phyloP scores from a whole-genome alignment of 2,329 filamentous ascomycete species.

The Ascochyta lentis region DNA sequence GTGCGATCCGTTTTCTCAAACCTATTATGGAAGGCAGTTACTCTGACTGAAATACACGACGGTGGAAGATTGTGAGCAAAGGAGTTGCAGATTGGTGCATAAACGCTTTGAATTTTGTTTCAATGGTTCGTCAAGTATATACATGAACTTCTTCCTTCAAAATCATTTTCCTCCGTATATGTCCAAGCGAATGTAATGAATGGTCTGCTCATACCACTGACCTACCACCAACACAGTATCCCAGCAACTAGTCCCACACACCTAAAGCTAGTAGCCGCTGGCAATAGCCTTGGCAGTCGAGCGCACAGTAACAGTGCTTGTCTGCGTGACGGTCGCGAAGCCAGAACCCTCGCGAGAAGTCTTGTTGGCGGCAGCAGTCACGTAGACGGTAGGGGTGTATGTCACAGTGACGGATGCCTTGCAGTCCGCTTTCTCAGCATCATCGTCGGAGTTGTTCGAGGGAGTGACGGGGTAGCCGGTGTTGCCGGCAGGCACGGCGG shows the following conservation, averaged over 20 bases:
- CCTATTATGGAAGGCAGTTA: too few species aligned
- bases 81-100: too few species aligned
- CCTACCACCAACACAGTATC: neutral
- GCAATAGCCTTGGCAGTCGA: conserved; percentile 4
- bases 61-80: too few species aligned
- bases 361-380: conserved; percentile 25
- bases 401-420: conserved; percentile 33
- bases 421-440: conserved; percentile 23
- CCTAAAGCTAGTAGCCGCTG: conserved; percentile 5
- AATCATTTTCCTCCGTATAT: neutral
- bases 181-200: conserved; percentile 5
- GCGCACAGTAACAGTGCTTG: conserved; percentile 33
- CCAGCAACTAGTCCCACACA: neutral
- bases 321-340: conserved; percentile 33
- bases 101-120: too few species aligned
- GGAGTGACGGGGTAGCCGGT: conserved; percentile 12
- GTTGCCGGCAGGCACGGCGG: conserved; percentile 15
- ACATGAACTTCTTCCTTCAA: conserved; percentile 3
- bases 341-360: conserved; percentile 18
- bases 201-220: conserved; percentile 5
- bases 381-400: conserved; percentile 36
- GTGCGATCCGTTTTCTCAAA: too few species aligned
- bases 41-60: too few species aligned
- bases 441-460: neutral
- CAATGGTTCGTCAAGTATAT: conserved; percentile 4